phyloP scores from a whole-genome alignment of 495 filamentous ascomycete genomes.

The Xylaria telfairii region DNA sequence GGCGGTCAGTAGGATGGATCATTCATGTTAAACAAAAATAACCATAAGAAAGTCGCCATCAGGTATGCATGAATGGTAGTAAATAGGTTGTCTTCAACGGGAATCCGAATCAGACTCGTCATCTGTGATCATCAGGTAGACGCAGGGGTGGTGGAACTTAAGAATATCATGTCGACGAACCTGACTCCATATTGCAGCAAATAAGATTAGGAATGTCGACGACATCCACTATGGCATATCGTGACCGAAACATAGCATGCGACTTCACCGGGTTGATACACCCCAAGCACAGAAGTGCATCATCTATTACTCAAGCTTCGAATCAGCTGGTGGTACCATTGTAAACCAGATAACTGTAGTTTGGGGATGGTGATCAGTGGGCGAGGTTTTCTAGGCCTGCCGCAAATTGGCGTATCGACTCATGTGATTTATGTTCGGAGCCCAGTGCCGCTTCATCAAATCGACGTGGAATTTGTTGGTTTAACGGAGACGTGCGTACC shows the following conservation, averaged over 20 bases:
- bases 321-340: constrained; percentile 10
- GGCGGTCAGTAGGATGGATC: constrained; percentile 16
- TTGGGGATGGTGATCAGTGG: constrained; percentile 74
- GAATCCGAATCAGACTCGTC: constrained; percentile 87
- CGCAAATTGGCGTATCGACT: constrained; percentile 91
- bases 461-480: constrained; percentile 25
- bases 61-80: constrained; percentile 85
- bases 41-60: constrained; percentile 41
- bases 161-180: constrained; percentile 7
- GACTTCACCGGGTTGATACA: neutral
- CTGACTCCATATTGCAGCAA: neutral
- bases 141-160: neutral
- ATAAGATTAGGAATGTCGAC: neutral
- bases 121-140: constrained; percentile 76
- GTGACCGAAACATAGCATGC: neutral
- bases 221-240: neutral
- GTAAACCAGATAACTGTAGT: constrained; percentile 4
- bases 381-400: constrained; percentile 99
- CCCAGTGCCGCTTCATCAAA: constrained; percentile 99
- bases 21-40: constrained; percentile 16
- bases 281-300: neutral
- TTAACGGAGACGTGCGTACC: constrained; percentile 12
- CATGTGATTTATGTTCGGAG: constrained; percentile 80
- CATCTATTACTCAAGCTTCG: neutral
- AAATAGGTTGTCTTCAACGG: constrained; percentile 76